phyloP scores from a whole-genome alignment of 2,329 filamentous ascomycete species.

The Fusarium palustre region DNA sequence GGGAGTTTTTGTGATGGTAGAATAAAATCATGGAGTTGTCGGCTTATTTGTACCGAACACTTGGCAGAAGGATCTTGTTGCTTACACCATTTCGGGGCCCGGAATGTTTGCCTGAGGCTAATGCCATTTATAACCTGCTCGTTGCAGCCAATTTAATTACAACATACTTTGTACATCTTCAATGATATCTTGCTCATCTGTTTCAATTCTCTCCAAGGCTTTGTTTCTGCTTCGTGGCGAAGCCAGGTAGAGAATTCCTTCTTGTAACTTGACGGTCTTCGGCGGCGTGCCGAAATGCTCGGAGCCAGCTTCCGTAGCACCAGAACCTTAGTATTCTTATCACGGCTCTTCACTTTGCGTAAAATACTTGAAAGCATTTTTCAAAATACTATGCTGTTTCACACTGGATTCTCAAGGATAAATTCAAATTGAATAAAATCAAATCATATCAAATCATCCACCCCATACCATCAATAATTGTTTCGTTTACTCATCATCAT shows the following conservation, averaged over 20 bases:
- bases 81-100: not conserved
- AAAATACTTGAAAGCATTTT: too few species aligned
- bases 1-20: too few species aligned
- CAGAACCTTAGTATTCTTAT: too few species aligned
- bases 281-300: not conserved
- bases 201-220: not conserved
- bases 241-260: not conserved
- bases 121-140: too few species aligned
- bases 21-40: not conserved
- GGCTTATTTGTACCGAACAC: slow-evolving; percentile 6
- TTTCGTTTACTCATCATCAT: not conserved
- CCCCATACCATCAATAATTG: too few species aligned
- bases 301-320: not conserved
- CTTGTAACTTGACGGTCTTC: too few species aligned
- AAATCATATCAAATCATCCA: too few species aligned
- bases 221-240: not conserved
- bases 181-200: not conserved
- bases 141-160: not conserved
- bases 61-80: not conserved
- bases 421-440: too few species aligned
- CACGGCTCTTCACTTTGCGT: too few species aligned
- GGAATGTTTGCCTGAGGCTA: not conserved
- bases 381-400: too few species aligned
- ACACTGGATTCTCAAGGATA: too few species aligned
- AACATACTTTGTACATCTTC: not conserved